These are phyloP conservation scores for Edaphochlamys debaryana DNA, from an alignment of 139 green algal species.

Conservation along the genomic window DNA sequence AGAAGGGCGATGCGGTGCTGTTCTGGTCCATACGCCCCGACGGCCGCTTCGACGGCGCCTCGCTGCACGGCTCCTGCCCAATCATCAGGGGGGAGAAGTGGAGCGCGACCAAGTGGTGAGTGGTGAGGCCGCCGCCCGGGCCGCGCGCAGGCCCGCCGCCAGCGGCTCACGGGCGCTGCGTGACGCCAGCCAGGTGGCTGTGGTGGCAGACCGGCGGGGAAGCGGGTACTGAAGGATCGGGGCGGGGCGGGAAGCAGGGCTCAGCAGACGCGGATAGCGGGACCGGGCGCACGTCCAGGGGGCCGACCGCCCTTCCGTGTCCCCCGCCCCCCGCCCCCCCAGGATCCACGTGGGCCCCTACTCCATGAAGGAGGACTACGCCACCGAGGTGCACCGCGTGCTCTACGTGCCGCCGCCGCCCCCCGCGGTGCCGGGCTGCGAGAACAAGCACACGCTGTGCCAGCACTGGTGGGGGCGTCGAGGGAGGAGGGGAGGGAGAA, in stretches of 20 bases:
- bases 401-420: conserved; percentile 58
- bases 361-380: too few species aligned
- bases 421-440: conserved; percentile 47
- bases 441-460: conserved; percentile 50
- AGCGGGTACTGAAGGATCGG: too few species aligned
- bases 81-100: conserved; percentile 64
- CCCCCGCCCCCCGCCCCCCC: neutral
- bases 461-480: conserved; percentile 26
- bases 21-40: conserved; percentile 60
- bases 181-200: too few species aligned
- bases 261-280: too few species aligned
- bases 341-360: conserved; percentile 66
- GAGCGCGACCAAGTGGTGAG: conserved; percentile 64
- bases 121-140: too few species aligned
- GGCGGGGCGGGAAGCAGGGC: too few species aligned
- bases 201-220: too few species aligned
- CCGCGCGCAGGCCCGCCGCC: too few species aligned
- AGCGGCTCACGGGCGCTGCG: too few species aligned
- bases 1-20: conserved; percentile 56
- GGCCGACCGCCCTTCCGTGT: too few species aligned
- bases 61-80: conserved; percentile 62
- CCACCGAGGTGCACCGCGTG: conserved; percentile 24
- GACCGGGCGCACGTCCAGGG: too few species aligned
- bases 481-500: neutral
- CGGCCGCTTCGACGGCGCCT: conserved; percentile 56